Evolutionary conservation across 108 stramenopile genomes (phyloP).

Genomic region (Nannochloropsis salina): DNA sequence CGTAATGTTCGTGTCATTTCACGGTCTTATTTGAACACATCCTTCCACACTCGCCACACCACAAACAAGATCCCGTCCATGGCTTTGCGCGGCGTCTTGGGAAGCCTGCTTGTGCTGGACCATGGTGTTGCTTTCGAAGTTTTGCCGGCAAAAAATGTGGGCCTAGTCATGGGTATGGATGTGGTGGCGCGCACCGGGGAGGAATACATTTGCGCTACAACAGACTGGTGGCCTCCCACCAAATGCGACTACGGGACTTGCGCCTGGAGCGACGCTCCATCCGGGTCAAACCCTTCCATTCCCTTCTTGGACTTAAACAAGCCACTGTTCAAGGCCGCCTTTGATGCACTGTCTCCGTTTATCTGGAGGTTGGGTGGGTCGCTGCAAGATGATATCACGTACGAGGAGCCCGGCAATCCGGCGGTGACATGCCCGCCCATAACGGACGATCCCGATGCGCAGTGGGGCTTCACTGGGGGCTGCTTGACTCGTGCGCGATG

Average conservation of each 20-base stretch:
- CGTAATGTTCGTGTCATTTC: too few relatives aligned
- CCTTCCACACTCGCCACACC: too few relatives aligned
- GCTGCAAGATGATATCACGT: slow-evolving; percentile 14
- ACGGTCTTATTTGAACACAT: too few relatives aligned
- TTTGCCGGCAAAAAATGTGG: not conserved
- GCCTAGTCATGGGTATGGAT: not conserved
- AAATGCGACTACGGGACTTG: slow-evolving; percentile 18
- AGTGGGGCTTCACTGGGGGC: slow-evolving; percentile 20
- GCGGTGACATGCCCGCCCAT: not conserved
- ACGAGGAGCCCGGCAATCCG: not conserved
- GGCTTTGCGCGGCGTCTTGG: slow-evolving; percentile 10
- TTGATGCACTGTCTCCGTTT: not conserved
- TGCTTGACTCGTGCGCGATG: not conserved
- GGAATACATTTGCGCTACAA: slow-evolving; percentile 21
- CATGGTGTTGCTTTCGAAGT: not conserved
- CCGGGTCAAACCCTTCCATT: not conserved
- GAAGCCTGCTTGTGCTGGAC: not conserved
- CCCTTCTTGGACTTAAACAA: not conserved
- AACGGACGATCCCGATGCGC: not conserved
- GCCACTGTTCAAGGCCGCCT: not conserved
- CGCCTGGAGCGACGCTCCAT: not conserved
- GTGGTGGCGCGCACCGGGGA: not conserved
- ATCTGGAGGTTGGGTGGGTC: slow-evolving; percentile 18
- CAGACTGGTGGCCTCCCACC: slow-evolving; percentile 23
- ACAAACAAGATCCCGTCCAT: not conserved